phyloP scores from a whole-genome alignment of 352 stramenopile species.

The Aphanomyces invadans region DNA sequence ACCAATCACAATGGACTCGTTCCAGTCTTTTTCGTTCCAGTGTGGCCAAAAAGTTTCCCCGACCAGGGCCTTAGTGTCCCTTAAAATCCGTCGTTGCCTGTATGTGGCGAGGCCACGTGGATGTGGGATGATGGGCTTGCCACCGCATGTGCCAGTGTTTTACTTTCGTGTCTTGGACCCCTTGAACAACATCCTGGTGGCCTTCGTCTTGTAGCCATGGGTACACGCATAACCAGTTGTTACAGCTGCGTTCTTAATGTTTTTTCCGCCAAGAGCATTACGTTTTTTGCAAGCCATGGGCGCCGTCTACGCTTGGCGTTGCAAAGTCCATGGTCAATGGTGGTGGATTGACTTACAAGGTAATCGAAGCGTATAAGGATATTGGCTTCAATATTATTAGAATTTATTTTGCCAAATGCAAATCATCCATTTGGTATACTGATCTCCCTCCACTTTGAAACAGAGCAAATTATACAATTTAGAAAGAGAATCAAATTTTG shows the following conservation, averaged over 20 bases:
- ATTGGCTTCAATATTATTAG: background rate
- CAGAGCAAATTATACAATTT: too few relatives aligned
- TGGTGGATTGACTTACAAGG: background rate
- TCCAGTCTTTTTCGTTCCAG: too few relatives aligned
- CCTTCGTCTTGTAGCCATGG: background rate
- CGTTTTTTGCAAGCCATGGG: background rate
- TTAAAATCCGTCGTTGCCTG: too few relatives aligned
- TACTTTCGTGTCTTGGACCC: background rate
- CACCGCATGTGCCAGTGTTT: background rate
- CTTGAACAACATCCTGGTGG: background rate
- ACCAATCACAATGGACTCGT: too few relatives aligned
- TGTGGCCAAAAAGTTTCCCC: too few relatives aligned
- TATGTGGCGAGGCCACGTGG: background rate
- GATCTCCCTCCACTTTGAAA: too few relatives aligned
- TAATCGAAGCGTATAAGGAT: background rate
- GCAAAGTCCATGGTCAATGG: background rate
- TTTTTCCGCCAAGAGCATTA: background rate
- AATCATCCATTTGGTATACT: background rate
- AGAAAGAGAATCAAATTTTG: too few relatives aligned
- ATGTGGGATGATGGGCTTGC: background rate
- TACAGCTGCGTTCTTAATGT: background rate
- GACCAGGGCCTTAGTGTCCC: too few relatives aligned
- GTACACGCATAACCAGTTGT: background rate
- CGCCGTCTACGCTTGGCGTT: background rate
- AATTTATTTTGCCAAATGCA: background rate